These are phyloP conservation scores for Cladosporium sp. DNA, from an alignment of 2,329 filamentous ascomycete genomes.

Conservation along the genomic window DNA sequence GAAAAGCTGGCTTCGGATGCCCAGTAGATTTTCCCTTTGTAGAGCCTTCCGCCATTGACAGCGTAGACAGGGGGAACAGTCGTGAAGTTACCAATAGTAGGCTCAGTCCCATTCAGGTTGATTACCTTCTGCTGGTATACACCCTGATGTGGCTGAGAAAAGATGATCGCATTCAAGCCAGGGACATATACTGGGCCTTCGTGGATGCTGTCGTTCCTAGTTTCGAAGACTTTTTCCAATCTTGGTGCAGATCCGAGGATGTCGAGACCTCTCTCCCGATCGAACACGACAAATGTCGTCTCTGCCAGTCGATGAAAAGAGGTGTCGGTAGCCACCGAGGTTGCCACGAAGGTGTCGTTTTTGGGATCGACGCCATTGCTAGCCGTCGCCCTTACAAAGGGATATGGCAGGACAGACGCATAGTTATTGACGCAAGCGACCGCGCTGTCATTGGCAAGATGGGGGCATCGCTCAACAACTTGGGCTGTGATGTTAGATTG, in stretches of 20 bases:
- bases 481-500: slow-evolving; percentile 11
- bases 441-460: slow-evolving; percentile 9
- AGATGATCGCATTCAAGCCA: slow-evolving; percentile 35
- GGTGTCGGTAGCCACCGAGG: slow-evolving; percentile 25
- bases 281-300: slow-evolving; percentile 32
- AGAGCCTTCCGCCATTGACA: slow-evolving; percentile 37
- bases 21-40: slow-evolving; percentile 36
- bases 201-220: slow-evolving; percentile 27
- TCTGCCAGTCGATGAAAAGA: slow-evolving; percentile 24
- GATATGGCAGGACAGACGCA: slow-evolving; percentile 16
- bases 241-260: slow-evolving; percentile 30
- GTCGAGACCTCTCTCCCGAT: slow-evolving; percentile 27
- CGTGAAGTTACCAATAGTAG: slow-evolving; percentile 32
- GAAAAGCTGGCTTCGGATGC: slow-evolving; percentile 14
- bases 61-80: slow-evolving; percentile 38
- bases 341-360: slow-evolving; percentile 18
- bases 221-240: slow-evolving; percentile 27
- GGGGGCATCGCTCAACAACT: slow-evolving; percentile 13
- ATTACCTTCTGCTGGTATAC: slow-evolving; percentile 32
- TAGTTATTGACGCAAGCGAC: slow-evolving; percentile 18
- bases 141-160: slow-evolving; percentile 33
- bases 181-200: slow-evolving; percentile 41
- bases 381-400: slow-evolving; percentile 12
- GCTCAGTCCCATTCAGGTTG: slow-evolving; percentile 39
- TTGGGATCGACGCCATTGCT: slow-evolving; percentile 11